Evolutionary conservation across 2,329 filamentous ascomycete genomes (phyloP).

Genomic region (Stagonosporopsis rhizophila): DNA sequence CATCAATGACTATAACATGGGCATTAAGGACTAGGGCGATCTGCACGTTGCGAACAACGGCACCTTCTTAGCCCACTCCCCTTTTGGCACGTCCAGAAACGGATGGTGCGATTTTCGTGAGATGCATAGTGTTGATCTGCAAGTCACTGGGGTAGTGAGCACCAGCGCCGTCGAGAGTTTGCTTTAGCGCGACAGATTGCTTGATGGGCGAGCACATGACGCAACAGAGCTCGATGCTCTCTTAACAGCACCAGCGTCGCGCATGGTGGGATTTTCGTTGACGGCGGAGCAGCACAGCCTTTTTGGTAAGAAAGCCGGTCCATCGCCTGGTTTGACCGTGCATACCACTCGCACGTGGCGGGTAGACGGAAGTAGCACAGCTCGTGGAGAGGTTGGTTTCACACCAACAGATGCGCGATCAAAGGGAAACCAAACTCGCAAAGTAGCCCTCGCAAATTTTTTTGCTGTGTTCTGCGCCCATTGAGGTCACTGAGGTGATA

Average conservation of each 20-base stretch:
- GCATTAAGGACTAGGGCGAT: conserved; percentile 35
- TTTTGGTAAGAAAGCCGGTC: conserved; percentile 12
- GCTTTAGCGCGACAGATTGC: conserved; percentile 18
- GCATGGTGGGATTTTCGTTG: conserved; percentile 1
- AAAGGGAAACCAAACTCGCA: not conserved
- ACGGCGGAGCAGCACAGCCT: conserved; percentile 4
- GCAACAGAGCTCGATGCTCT: conserved; percentile 3
- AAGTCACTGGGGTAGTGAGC: conserved; percentile 17
- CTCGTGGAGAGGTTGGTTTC: conserved; percentile 16
- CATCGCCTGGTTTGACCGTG: conserved; percentile 3
- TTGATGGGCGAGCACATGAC: conserved; percentile 15
- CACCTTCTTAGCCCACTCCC: conserved; percentile 24
- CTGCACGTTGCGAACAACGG: conserved; percentile 36
- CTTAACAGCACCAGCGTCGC: conserved; percentile 7
- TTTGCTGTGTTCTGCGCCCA: not conserved
- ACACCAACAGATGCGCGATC: conserved; percentile 2
- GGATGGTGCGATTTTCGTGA: conserved; percentile 18
- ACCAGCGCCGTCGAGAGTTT: conserved; percentile 16
- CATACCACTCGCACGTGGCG: conserved; percentile 10
- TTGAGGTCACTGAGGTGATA: not conserved
- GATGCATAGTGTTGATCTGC: conserved; percentile 26
- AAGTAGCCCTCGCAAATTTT: not conserved
- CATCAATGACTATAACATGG: conserved; percentile 29
- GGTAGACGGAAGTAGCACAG: conserved; percentile 15
- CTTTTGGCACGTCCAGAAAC: conserved; percentile 18